phyloP scores from a whole-genome alignment of 1,284 basidiomycete genomes.

The Earliella scabrosa region DNA sequence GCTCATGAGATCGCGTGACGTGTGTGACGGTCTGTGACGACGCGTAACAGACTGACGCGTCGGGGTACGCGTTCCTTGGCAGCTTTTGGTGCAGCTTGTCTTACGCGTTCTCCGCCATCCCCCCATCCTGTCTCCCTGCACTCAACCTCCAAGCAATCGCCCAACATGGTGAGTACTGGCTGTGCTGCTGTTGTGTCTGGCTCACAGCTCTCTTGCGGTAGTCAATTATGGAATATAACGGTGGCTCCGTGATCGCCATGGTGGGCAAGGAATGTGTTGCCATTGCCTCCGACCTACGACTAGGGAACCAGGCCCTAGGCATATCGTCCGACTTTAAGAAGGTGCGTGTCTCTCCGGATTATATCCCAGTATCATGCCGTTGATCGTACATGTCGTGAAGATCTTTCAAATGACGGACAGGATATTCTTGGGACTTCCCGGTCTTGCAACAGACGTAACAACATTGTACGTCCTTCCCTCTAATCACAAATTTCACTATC shows the following conservation, averaged over 20 bases:
- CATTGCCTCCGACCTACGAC: conserved; percentile 93
- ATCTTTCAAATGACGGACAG: conserved; percentile 95
- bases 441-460: conserved; percentile 91
- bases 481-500: background rate
- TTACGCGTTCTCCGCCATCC: conserved; percentile 7
- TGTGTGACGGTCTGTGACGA: background rate
- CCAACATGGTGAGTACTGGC: conserved; percentile 18
- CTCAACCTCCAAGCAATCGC: background rate
- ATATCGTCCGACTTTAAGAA: conserved; percentile 95
- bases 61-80: conserved; percentile 2
- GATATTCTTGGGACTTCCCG: conserved; percentile 91
- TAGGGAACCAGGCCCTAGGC: conserved; percentile 90
- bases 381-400: conserved; percentile 43
- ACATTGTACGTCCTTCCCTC: conserved; percentile 70
- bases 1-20: too few species aligned
- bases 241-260: conserved; percentile 99
- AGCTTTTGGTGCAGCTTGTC: background rate
- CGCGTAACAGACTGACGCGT: conserved; percentile 5
- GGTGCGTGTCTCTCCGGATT: conserved; percentile 54
- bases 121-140: background rate
- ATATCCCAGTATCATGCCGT: background rate
- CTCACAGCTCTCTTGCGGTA: conserved; percentile 30
- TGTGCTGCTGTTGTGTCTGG: too few species aligned
- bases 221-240: conserved; percentile 90
- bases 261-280: conserved; percentile 99